Evolutionary conservation across 345 rosid genomes (phyloP), one percentile per base, ranked within the genome.

Genomic region (Arabis hirsuta): DNA sequence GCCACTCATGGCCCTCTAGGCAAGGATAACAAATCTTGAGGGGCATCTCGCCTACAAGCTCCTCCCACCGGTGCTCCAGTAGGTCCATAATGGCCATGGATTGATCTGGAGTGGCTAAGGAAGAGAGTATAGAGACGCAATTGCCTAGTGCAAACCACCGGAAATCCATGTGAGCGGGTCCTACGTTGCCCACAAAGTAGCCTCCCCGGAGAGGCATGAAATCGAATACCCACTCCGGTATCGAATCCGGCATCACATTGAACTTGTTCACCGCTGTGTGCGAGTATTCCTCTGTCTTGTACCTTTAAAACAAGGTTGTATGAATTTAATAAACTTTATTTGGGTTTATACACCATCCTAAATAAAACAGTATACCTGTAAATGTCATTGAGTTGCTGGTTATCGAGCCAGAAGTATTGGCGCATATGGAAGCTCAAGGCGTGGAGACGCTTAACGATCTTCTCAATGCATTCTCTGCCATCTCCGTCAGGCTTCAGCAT

Each of bases 121-220:
- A 85, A 11, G 88, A 71, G 11, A 88, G 72, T 48, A 85, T 81
- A 8, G 92, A 84, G 27, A 87, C 79, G 47, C 92, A 87, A 41
- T 87, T 87, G 1, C 92, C 92, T 14, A 87, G 80, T 19, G 82
- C 79, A 9, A 87, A 87, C 92, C 92, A 87, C 39, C 92, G 63
- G 57, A 87, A 87, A 62, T 88, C 93, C 93, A 88, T 88, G 75
- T 84, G 84, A 0, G 93, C 90, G 4, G 93, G 93, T 77, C 93
- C 85, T 14, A 88, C 88, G 22, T 88, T 88, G 9, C 93, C 93
- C 38, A 88, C 82, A 65, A 88, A 84, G 85, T 88, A 88, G 34
- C 92, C 93, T 62, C 93, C 93, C 2, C 84, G 82, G 0, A 67
- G 73, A 54, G 92, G 92, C 85, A 87, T 82, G 73, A 87, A 87